Evolutionary conservation across 1,284 basidiomycete genomes (phyloP), one percentile per base, ranked within the genome.

Genomic region (Sphaerobolus stellatus): DNA sequence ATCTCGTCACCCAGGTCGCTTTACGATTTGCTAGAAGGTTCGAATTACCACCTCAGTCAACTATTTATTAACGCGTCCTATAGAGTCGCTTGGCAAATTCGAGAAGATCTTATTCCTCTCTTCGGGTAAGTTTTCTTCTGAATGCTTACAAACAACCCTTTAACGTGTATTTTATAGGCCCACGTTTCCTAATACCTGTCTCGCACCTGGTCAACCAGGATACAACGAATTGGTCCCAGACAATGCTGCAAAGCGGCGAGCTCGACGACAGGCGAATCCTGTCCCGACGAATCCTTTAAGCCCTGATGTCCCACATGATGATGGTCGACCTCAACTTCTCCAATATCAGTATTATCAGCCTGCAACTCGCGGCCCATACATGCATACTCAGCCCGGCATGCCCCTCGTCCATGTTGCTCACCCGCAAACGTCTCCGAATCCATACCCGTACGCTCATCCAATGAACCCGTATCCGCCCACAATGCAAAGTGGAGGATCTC

Each of bases 51-150:
- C 59, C 48, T 59, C 50, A 50, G 29, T 59, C 48, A 49, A 33
- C 46, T 54, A 38, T 47, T 51, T 40, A 56, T 61, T 67, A 56
- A 53, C 54, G 20, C 48, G 38, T 64, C 52, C 56, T 61, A 16
- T 66, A 90, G 90, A 61, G 89, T 92, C 31, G 90, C 90, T n/a
- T 92, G 88, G 87, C 76, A 84, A n/a, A 91, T 92, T 62, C 84
- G 90, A 47, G 82, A 91, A 52, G 90, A 92, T 64, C 77, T 92
- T 25, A 71, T 92, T 49, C 90, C 90, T 18, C 72, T 92, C 31
- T 92, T 92, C 70, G 90, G 90, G 89, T 90, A 70, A 59, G 75
- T 64, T 43, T 38, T 30, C 8, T 31, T 30, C 49, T 22, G n/a
- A 20, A 20, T 14, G 16, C 11, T 24, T 45, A 24, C 34, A 40